These are phyloP conservation scores for Helianthus annuus DNA, from an alignment of 129 eudicot species.

Conservation along the genomic window DNA sequence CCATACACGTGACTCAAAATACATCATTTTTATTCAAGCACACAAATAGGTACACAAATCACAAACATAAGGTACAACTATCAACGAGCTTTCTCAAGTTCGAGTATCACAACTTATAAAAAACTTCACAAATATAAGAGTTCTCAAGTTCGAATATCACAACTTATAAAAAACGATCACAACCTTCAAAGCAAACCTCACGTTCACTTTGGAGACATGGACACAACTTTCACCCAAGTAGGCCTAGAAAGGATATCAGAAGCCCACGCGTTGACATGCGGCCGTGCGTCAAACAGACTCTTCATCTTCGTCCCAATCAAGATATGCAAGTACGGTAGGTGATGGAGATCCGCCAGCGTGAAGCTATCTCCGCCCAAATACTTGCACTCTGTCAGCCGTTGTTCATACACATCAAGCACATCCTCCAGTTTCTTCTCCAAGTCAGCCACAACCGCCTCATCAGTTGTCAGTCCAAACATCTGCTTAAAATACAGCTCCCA, in stretches of 20 bases:
- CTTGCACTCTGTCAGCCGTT: slow-evolving; percentile 38
- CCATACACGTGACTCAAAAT: no score
- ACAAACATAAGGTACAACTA: not conserved
- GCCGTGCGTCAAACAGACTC: slow-evolving; percentile 40
- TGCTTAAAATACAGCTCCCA: slow-evolving; percentile 8
- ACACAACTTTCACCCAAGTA: slow-evolving; percentile 48
- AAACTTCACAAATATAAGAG: not conserved
- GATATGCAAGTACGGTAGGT: slow-evolving; percentile 20
- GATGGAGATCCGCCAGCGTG: slow-evolving; percentile 53
- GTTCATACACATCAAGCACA: slow-evolving; percentile 54
- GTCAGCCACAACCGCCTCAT: slow-evolving; percentile 18
- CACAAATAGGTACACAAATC: not conserved
- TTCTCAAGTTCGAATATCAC: no score
- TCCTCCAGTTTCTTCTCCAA: slow-evolving; percentile 28
- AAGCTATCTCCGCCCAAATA: slow-evolving; percentile 50
- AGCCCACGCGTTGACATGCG: slow-evolving; percentile 59
- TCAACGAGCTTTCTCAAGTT: no score
- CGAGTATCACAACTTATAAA: no score
- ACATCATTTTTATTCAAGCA: no score
- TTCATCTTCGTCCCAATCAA: slow-evolving; percentile 45
- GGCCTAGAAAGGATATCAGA: slow-evolving; percentile 52
- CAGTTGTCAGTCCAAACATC: not conserved
- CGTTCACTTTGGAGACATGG: not conserved
- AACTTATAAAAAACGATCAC: not conserved
- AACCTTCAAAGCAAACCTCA: not conserved